phyloP scores from a whole-genome alignment of 805 yeast species.

The Metschnikowia dekortorum region DNA sequence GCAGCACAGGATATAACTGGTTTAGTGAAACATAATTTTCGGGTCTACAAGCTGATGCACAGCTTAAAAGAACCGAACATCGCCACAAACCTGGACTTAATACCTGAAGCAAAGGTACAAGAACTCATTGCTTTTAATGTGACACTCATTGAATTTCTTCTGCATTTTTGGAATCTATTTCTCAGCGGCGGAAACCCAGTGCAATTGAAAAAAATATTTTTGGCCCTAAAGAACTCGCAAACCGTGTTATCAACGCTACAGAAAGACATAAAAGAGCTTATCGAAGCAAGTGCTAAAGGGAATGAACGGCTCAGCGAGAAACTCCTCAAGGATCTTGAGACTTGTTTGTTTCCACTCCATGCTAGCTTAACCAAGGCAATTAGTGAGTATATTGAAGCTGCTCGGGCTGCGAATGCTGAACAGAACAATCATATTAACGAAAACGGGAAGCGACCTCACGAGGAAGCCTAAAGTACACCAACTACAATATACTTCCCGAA shows the following conservation, averaged over 20 bases:
- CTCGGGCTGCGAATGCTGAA: slow-evolving; percentile 16
- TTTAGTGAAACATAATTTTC: slow-evolving; percentile 50
- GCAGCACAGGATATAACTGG: slow-evolving; percentile 42
- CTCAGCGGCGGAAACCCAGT: slow-evolving; percentile 33
- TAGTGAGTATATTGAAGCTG: slow-evolving; percentile 32
- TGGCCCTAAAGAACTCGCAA: slow-evolving; percentile 34
- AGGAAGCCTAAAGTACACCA: neutral
- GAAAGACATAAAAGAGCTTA: slow-evolving; percentile 15
- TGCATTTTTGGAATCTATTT: slow-evolving; percentile 41
- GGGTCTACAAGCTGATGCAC: slow-evolving; percentile 43
- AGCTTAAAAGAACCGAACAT: slow-evolving; percentile 14
- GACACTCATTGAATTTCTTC: slow-evolving; percentile 39
- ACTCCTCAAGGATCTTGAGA: slow-evolving; percentile 28
- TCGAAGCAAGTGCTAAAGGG: slow-evolving; percentile 16
- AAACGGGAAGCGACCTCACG: slow-evolving; percentile 32
- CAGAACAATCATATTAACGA: slow-evolving; percentile 24
- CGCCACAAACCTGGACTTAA: slow-evolving; percentile 29
- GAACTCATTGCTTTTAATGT: slow-evolving; percentile 36
- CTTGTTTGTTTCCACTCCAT: slow-evolving; percentile 29
- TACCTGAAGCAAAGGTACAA: slow-evolving; percentile 25
- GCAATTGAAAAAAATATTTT: slow-evolving; percentile 35
- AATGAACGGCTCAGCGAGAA: slow-evolving; percentile 33
- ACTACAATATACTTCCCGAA: neutral
- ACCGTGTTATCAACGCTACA: slow-evolving; percentile 25
- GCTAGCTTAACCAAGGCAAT: slow-evolving; percentile 32